Percentiles rank a stretch among this genome's conserved stretches.
phyloP scores from a whole-genome alignment of 2,329 filamentous ascomycete species.

The Aspergillus candidus region DNA sequence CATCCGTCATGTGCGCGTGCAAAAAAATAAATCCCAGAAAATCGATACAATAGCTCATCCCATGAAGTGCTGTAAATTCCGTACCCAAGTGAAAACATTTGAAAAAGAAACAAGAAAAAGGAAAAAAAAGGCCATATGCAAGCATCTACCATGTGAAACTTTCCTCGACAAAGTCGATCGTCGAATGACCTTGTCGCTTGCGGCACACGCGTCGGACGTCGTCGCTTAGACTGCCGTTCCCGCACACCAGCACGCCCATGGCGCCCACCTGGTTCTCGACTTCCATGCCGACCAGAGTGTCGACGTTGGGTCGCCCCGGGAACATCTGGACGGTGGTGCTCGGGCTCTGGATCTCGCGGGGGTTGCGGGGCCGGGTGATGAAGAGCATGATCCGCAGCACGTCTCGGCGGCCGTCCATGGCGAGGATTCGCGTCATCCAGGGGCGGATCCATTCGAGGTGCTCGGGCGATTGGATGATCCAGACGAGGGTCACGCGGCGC shows the following conservation, averaged over 20 bases:
- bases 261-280: constrained; percentile 76
- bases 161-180: constrained; percentile 72
- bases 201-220: constrained; percentile 67
- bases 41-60: no score
- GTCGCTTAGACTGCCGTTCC: constrained; percentile 67
- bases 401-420: constrained; percentile 73
- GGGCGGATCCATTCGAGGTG: constrained; percentile 89
- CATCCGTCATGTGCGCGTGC: no score
- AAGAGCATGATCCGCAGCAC: constrained; percentile 83
- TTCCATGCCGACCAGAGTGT: constrained; percentile 73
- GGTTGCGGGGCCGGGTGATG: constrained; percentile 77
- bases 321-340: constrained; percentile 84
- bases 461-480: constrained; percentile 86
- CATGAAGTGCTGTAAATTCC: no score
- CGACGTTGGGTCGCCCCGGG: constrained; percentile 78
- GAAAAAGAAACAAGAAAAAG: no score
- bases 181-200: constrained; percentile 53
- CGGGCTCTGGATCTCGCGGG: constrained; percentile 71
- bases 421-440: constrained; percentile 72
- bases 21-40: no score
- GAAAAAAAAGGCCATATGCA: no score
- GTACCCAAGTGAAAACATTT: no score
- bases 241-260: constrained; percentile 79
- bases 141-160: constrained; percentile 52
- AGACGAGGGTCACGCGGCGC: constrained; percentile 74